Percentiles rank a stretch among this genome's conserved stretches.
phyloP scores from a whole-genome alignment of 2,329 filamentous ascomycete species.

The Ramularia collo-cygni region DNA sequence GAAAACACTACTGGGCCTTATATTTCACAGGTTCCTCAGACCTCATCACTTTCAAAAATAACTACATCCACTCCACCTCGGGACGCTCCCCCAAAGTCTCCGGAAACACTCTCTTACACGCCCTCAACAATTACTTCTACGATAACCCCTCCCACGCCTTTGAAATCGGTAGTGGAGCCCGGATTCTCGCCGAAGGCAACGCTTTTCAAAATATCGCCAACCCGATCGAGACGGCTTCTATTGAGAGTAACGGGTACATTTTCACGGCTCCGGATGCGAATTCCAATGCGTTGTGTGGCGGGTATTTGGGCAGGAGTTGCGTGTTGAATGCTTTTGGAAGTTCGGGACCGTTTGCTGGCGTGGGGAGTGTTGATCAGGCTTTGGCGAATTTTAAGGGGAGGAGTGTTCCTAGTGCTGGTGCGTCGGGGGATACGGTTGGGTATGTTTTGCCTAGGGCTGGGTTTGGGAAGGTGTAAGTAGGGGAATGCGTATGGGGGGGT shows the following conservation, averaged over 20 bases:
- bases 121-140: slow-evolving; percentile 58
- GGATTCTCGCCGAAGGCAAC: slow-evolving; percentile 15
- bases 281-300: slow-evolving; percentile 4
- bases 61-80: slow-evolving; percentile 54
- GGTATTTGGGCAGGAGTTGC: not conserved
- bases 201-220: slow-evolving; percentile 1
- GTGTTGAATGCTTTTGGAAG: slow-evolving; percentile 1
- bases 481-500: no score
- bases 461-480: not conserved
- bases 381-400: no score
- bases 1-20: slow-evolving; percentile 38
- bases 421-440: no score
- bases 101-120: slow-evolving; percentile 52
- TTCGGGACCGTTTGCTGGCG: no score
- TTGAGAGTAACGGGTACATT: slow-evolving; percentile 34
- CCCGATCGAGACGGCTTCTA: not conserved
- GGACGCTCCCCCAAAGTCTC: slow-evolving; percentile 53
- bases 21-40: slow-evolving; percentile 53
- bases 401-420: no score
- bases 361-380: no score
- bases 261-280: slow-evolving; percentile 28
- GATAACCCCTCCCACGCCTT: slow-evolving; percentile 51
- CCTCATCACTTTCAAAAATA: slow-evolving; percentile 52
- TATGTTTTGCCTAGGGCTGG: no score
- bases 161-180: slow-evolving; percentile 31